Conservation (phyloP, 2,329 filamentous ascomycete species). For the Colletotrichum tofieldiae region DNA sequence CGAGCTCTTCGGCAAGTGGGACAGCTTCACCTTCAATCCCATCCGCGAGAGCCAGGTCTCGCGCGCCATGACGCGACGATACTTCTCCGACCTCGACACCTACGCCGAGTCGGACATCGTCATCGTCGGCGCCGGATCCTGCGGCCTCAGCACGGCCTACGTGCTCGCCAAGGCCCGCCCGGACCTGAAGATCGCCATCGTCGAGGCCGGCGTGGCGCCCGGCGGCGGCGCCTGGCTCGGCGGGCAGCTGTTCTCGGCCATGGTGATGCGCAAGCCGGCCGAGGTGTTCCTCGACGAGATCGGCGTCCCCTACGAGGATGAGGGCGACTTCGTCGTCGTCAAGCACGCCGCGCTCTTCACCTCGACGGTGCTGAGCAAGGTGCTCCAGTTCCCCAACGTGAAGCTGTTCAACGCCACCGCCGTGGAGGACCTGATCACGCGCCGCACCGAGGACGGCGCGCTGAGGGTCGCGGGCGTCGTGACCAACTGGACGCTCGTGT, state of each 20-base stretch:
- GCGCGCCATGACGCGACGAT: slow-evolving; percentile 92
- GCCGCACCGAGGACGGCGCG: slow-evolving; percentile 66
- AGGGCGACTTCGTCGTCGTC: slow-evolving; percentile 87
- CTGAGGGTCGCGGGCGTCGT: slow-evolving; percentile 90
- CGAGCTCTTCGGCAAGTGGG: slow-evolving; percentile 78
- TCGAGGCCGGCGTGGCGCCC: slow-evolving; percentile 90
- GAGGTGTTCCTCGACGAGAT: slow-evolving; percentile 87
- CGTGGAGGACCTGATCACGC: slow-evolving; percentile 94
- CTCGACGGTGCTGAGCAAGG: slow-evolving; percentile 86
- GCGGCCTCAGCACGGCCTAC: slow-evolving; percentile 88
- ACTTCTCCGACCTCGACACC: slow-evolving; percentile 90
- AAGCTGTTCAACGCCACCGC: slow-evolving; percentile 97
- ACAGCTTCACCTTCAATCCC: slow-evolving; percentile 84
- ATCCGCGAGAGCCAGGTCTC: slow-evolving; percentile 95
- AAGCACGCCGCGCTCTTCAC: slow-evolving; percentile 96
- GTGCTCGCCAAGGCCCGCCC: slow-evolving; percentile 87
- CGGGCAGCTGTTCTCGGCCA: slow-evolving; percentile 93
- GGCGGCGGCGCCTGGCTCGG: slow-evolving; percentile 94
- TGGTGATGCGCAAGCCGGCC: slow-evolving; percentile 95
- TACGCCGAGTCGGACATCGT: slow-evolving; percentile 96
- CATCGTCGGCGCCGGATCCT: slow-evolving; percentile 92
- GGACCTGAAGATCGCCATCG: slow-evolving; percentile 91
- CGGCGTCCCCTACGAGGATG: slow-evolving; percentile 86
- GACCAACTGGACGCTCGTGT: slow-evolving; percentile 95
- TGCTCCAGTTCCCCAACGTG: slow-evolving; percentile 88